Base-by-base conservation (phyloP, 2,329 filamentous ascomycete species). In the Phaeophleospora eucalypticola region DNA sequence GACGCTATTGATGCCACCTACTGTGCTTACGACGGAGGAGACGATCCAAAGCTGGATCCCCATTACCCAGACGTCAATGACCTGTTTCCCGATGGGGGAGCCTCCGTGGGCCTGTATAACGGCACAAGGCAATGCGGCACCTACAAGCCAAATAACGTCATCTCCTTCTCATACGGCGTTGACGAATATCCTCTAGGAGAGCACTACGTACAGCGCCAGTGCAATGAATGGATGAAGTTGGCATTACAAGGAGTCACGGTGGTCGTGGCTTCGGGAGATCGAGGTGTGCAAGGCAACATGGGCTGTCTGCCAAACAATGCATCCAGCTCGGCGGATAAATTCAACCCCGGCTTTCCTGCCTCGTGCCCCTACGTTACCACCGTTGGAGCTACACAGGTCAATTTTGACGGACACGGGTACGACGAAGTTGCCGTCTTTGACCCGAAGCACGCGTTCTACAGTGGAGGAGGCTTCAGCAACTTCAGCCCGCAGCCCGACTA, bases 201-300 rank as follows among this genome's bases (percentile, higher is more conserved):
- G 53, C 68, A 72, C 45, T 40, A 72, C 75, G 70, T 73, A 46
- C 54, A 67, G 41, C 67, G 76, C 2, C 75, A 78, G 60, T 79
- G 76, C 56, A 63, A 67, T 41, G 75, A 79, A 64, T 78, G 74
- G 58, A 71, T 78, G 70, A 79, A 79, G 64, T 69, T 79, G 1
- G 74, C 71, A n/a, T 70, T 79, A 14, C 71, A 71, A 56, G 76
- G 76, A 10, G 66, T 75, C 10, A 71, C 72, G 1, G 62, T 79
- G n/a, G 45, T 78, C 32, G 74, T 73, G 53, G 71, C 74, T 0
- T 71, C 69, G 2, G 74, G 74, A 16, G 73, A 77, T 56, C 67
- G 56, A 17, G 59, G 61, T 34, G 56, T 62, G 4, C 55, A 53
- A 7, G 36, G 21, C 12, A 44, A 61, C 36, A 21, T 40, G 18